These are phyloP conservation scores for Ophiostoma quercus DNA, from an alignment of 2,329 filamentous ascomycete genomes.

Conservation along the genomic window DNA sequence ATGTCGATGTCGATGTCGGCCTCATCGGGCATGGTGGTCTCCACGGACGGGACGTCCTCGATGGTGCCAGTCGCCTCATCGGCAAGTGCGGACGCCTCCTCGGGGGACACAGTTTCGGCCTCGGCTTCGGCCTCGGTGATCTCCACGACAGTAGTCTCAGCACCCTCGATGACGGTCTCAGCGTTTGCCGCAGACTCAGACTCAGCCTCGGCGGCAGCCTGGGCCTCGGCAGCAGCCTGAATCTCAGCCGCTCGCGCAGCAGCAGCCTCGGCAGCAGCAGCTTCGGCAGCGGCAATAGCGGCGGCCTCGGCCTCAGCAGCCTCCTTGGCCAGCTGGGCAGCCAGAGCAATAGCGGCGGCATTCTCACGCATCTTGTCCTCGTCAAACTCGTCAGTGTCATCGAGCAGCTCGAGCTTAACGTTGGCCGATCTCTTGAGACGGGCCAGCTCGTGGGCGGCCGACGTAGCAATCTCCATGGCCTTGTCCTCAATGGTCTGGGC, in stretches of 20 bases:
- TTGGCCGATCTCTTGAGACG: constrained; percentile 75
- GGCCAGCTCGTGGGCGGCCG: constrained; percentile 72
- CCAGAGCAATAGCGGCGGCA: constrained; percentile 45
- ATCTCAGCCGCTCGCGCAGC: constrained; percentile 8
- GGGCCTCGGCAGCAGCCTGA: constrained; percentile 3
- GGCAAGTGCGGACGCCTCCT: constrained; percentile 35
- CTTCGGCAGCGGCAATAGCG: constrained; percentile 12
- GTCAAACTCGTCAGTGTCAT: constrained; percentile 74
- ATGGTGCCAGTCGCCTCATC: constrained; percentile 28
- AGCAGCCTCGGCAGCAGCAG: constrained; percentile 9
- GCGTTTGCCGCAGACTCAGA: background rate
- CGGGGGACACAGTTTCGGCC: constrained; percentile 23
- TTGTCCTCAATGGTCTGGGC: constrained; percentile 58
- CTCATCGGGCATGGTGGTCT: constrained; percentile 29
- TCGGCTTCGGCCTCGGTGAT: background rate
- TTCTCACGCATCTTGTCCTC: constrained; percentile 48
- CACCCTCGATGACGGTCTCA: background rate
- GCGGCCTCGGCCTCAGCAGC: constrained; percentile 23
- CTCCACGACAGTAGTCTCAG: constrained; percentile 10
- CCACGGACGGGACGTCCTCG: constrained; percentile 13
- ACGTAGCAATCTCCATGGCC: constrained; percentile 74
- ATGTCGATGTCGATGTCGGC: constrained; percentile 1
- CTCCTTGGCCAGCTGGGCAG: constrained; percentile 28
- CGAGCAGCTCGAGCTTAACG: constrained; percentile 74
- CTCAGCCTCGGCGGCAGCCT: background rate